Conservation (phyloP, 2,329 filamentous ascomycete genomes). For the Fusarium burgessii region DNA sequence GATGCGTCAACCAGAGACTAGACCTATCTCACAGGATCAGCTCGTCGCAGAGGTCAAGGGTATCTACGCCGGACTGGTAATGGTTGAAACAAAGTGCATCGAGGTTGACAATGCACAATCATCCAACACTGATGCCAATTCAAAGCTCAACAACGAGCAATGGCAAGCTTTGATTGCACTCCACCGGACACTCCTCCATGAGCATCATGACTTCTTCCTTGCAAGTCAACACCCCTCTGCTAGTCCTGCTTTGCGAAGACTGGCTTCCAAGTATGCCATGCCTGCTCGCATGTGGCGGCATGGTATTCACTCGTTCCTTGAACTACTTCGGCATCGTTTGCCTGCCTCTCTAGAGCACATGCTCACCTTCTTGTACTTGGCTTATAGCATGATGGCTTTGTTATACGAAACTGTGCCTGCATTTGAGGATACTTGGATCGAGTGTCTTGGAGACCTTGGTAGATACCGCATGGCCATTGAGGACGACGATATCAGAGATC, state of each 20-base stretch:
- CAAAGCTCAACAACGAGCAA: slow-evolving; percentile 71
- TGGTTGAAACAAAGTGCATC: slow-evolving; percentile 90
- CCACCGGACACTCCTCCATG: slow-evolving; percentile 83
- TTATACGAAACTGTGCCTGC: slow-evolving; percentile 85
- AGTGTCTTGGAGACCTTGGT: slow-evolving; percentile 88
- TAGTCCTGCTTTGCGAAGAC: slow-evolving; percentile 70
- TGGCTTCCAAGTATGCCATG: slow-evolving; percentile 89
- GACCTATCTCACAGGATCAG: slow-evolving; percentile 77
- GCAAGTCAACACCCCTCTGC: slow-evolving; percentile 89
- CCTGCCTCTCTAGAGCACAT: slow-evolving; percentile 87
- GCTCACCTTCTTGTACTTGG: slow-evolving; percentile 88
- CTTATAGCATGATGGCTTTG: slow-evolving; percentile 90
- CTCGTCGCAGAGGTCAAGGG: slow-evolving; percentile 84
- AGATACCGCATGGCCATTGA: slow-evolving; percentile 92
- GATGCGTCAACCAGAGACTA: slow-evolving; percentile 36
- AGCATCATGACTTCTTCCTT: slow-evolving; percentile 88
- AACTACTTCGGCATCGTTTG: slow-evolving; percentile 78
- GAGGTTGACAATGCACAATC: slow-evolving; percentile 78
- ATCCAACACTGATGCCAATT: slow-evolving; percentile 56
- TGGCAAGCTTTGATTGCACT: slow-evolving; percentile 88
- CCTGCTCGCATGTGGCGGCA: slow-evolving; percentile 94
- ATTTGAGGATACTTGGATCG: slow-evolving; percentile 92
- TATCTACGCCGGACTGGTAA: slow-evolving; percentile 84
- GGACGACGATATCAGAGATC: slow-evolving; percentile 78
- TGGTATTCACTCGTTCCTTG: slow-evolving; percentile 87